phyloP scores from a whole-genome alignment of 225 moss, liverwort and hornwort genomes.

The Lunularia cruciata region DNA sequence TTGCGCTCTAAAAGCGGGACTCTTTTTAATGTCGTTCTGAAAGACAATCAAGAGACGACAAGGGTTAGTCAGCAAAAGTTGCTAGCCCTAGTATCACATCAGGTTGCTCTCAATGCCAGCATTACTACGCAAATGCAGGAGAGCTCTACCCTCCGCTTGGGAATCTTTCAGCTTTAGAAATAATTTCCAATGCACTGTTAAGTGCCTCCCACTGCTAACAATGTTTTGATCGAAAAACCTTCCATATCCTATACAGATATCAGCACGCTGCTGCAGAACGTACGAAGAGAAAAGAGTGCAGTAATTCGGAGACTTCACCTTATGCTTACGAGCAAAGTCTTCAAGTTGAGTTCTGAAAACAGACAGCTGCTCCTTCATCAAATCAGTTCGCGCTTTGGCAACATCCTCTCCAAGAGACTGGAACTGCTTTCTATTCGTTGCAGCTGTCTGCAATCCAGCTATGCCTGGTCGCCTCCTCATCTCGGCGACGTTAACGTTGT shows the following conservation, averaged over 20 bases:
- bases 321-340: constrained; percentile 92
- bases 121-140: not conserved
- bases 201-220: too few relatives aligned
- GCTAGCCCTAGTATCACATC: not conserved
- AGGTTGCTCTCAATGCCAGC: not conserved
- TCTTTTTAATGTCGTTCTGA: constrained; percentile 87
- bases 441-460: constrained; percentile 80
- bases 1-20: constrained; percentile 85
- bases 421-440: constrained; percentile 73
- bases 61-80: not conserved
- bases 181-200: too few relatives aligned
- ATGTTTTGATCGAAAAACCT: too few relatives aligned
- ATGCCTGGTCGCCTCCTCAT: constrained; percentile 88
- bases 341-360: constrained; percentile 91
- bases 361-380: constrained; percentile 90
- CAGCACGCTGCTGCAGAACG: too few relatives aligned
- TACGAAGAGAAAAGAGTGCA: not conserved
- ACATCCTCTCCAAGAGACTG: constrained; percentile 89
- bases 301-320: constrained; percentile 37
- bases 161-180: too few relatives aligned
- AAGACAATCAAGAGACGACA: not conserved
- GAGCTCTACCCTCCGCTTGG: too few relatives aligned
- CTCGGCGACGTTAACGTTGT: too few relatives aligned
- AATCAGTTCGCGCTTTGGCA: constrained; percentile 81
- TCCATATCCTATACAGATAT: too few relatives aligned